A percentile compares a stretch with the other conserved stretches of the same genome.
phyloP scores from a whole-genome alignment of 805 yeast genomes.

The Pichia scutulata region DNA sequence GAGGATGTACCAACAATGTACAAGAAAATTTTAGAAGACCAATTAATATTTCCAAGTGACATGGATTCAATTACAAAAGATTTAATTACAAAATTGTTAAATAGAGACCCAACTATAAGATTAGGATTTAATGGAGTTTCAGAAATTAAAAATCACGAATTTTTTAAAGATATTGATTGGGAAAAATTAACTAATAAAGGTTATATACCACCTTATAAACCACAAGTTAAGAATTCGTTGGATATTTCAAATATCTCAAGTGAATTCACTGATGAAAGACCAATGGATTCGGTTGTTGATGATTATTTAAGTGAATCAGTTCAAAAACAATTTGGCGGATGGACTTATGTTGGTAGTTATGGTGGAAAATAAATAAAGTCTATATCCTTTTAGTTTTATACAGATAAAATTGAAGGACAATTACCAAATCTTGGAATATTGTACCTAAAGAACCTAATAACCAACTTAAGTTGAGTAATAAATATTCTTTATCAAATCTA shows the following conservation, averaged over 20 bases:
- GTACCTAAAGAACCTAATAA: slow-evolving; percentile 74
- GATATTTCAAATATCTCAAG: slow-evolving; percentile 93
- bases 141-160: slow-evolving; percentile 76
- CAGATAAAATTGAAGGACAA: slow-evolving; percentile 59
- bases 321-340: slow-evolving; percentile 97
- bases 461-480: slow-evolving; percentile 65
- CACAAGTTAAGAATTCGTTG: slow-evolving; percentile 73
- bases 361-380: background rate
- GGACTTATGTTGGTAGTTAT: slow-evolving; percentile 80
- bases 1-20: slow-evolving; percentile 92
- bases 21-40: slow-evolving; percentile 83
- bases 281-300: slow-evolving; percentile 92
- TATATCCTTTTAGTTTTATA: slow-evolving; percentile 29
- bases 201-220: slow-evolving; percentile 93
- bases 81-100: slow-evolving; percentile 61
- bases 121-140: slow-evolving; percentile 74
- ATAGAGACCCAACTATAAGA: slow-evolving; percentile 79
- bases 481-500: slow-evolving; percentile 53
- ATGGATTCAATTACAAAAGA: slow-evolving; percentile 84
- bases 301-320: slow-evolving; percentile 87
- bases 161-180: slow-evolving; percentile 90
- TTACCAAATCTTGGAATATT: slow-evolving; percentile 58
- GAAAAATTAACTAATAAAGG: slow-evolving; percentile 70
- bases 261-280: slow-evolving; percentile 87
- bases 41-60: slow-evolving; percentile 79